Evolutionary conservation across 202 grass and related monocot species (phyloP), one percentile per base, ranked within the genome.

Genomic region (Bolboschoenoplectus hybrid): DNA sequence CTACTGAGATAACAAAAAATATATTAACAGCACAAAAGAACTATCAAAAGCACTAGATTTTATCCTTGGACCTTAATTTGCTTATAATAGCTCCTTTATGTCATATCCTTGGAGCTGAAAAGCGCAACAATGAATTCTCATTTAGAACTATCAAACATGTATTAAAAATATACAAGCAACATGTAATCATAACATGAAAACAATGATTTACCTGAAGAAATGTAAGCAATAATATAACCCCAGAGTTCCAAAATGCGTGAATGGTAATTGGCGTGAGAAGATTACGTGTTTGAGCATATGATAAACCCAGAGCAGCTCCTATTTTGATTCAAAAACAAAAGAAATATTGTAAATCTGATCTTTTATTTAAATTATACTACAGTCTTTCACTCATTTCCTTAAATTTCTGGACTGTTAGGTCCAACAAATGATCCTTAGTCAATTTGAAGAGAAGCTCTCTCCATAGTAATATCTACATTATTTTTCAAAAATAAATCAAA

Each of bases 221-320:
- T 58, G 92, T 98, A 86, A 96, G 97, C 87, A 98, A 83, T 49
- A 98, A 85, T 82, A 98, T 94, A 58, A 98, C 89, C 69, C 93
- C 96, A 0, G 93, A 92, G 65, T 98, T 98, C 96, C 93, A 98
- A 38, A 90, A 10, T 67, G 93, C 93, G 85, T 98, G 96, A 84
- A 95, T 91, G 9, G 82, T 87, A 85, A 98, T 94, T 75, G 96
- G 91, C 55, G 96, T 91, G 62, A 98, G 90, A 84, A 96, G 90
- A 89, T 98, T 98, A 16, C 86, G 93, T 88, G 93, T 96, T 87
- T 96, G 91, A 86, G 93, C 90, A 91, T 96, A 98, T 43, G 93
- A 90, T 80, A 98, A 90, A 80, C 93, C 96, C 57, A 96, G 85
- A 82, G 84, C 91, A 91, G 86, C 74, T 83, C 96, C 93, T 96